Base-by-base conservation (phyloP, 1,284 basidiomycete species). In the Austropuccinia psidii region DNA sequence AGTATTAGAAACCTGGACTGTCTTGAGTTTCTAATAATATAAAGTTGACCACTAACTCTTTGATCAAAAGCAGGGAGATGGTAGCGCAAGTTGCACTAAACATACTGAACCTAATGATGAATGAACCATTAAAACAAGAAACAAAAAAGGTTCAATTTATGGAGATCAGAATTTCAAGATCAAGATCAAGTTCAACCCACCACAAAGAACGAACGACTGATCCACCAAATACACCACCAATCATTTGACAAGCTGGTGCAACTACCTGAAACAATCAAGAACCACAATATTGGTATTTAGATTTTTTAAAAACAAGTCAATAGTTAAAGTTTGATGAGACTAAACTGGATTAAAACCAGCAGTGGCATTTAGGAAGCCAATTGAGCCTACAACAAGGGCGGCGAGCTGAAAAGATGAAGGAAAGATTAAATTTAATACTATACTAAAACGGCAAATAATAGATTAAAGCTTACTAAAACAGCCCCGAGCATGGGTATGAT, bases 171-270 rank as follows among this genome's bases (percentile, higher is more conserved):
- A 31, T 27, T 5, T 31, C 41, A 45, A 2, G 27, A 17, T 15
- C 15, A 58, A 19, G 33, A 4, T n/a, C 8, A 17, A 9, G 0
- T 24, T 49, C 13, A 43, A 65, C 24, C 43, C 11, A 74, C 72
- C 72, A 74, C 35, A 74, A 43, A 19, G 72, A 74, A n/a, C 72
- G 61, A 45, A 74, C 58, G 15, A 74, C 62, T 33, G 72, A 74
- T 39, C 72, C 72, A 49, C 72, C 72, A 60, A 65, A 74, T 0
- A 74, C 54, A 11, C 61, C 65, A 24, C 72, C 72, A 57, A 74
- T 74, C 72, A 74, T 74, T 31, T 74, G 72, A 31, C 72, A 74
- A 27, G 72, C 72, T n/a, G 72, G 72, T 17, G 72, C 72, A 24
- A 74, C 72, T 17, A 74, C 52, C 72, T 74, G 31, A 49, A 41